Percentiles rank a stretch among this genome's conserved stretches.
Conservation (phyloP, 1,284 basidiomycete genomes). For the Malassezia japonica region DNA sequence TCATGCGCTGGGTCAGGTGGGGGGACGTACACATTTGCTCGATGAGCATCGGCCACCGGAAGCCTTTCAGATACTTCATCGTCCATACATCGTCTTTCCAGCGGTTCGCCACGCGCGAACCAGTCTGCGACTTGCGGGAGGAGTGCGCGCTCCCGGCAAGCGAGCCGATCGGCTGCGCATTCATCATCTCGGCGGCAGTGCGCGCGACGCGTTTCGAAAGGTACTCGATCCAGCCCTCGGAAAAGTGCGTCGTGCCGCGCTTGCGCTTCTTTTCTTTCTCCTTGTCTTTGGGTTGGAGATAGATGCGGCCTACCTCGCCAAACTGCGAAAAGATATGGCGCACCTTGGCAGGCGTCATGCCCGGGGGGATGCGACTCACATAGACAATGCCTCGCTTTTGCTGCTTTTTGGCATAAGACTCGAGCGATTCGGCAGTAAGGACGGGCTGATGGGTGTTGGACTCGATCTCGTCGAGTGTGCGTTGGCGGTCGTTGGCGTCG, state of each 20-base stretch:
- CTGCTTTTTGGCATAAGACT: constrained; percentile 37
- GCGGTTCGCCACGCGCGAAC: constrained; percentile 31
- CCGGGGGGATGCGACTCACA: constrained; percentile 92
- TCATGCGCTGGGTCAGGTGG: constrained; percentile 66
- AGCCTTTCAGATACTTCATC: constrained; percentile 94
- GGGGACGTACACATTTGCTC: constrained; percentile 79
- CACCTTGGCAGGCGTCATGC: constrained; percentile 94
- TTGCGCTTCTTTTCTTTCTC: constrained; percentile 21
- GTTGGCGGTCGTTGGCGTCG: constrained; percentile 1
- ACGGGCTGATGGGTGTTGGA: neutral
- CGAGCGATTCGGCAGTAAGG: constrained; percentile 25
- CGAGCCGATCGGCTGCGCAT: constrained; percentile 75
- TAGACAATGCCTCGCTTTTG: constrained; percentile 66
- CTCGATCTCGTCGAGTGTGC: constrained; percentile 8
- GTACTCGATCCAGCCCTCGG: constrained; percentile 98
- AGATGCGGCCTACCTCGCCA: constrained; percentile 43
- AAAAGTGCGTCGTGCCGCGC: constrained; percentile 61
- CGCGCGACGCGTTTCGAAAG: constrained; percentile 82
- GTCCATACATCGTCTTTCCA: constrained; percentile 99
- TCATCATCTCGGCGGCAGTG: constrained; percentile 84
- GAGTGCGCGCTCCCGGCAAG: constrained; percentile 22
- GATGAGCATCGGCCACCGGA: constrained; percentile 98
- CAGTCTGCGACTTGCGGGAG: constrained; percentile 13
- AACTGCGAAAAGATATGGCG: constrained; percentile 57
- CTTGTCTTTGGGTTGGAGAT: constrained; percentile 33